Evolutionary conservation across 208 protist genomes (phyloP).

Genomic region (Trypanosoma cruzi): DNA sequence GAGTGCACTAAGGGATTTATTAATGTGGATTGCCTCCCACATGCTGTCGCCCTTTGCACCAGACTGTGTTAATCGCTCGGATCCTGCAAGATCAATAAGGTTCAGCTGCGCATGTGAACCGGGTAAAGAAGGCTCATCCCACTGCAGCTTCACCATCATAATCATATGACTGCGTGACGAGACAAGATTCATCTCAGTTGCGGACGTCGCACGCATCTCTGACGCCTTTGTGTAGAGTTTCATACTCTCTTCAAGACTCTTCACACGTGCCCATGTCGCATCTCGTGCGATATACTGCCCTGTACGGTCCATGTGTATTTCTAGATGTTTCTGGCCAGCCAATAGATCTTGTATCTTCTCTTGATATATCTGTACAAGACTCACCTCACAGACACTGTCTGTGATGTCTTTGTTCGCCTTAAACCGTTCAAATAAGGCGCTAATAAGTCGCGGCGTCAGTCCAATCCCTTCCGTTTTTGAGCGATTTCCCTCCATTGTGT

Average conservation of each 20-base stretch:
- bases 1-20: constrained; percentile 94
- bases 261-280: constrained; percentile 73
- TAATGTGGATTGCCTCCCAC: constrained; percentile 94
- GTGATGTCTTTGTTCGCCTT: constrained; percentile 65
- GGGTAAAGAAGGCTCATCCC: constrained; percentile 86
- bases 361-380: constrained; percentile 91
- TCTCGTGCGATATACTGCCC: constrained; percentile 89
- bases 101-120: constrained; percentile 90
- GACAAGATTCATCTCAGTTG: constrained; percentile 93
- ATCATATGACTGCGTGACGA: constrained; percentile 93
- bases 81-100: constrained; percentile 95
- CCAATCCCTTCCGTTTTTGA: constrained; percentile 38
- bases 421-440: constrained; percentile 74
- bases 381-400: constrained; percentile 70
- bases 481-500: constrained; percentile 87
- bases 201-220: constrained; percentile 69
- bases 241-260: constrained; percentile 76
- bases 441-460: constrained; percentile 81
- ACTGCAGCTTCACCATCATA: constrained; percentile 88
- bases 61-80: constrained; percentile 86
- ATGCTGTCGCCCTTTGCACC: constrained; percentile 84
- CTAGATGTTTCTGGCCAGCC: constrained; percentile 75
- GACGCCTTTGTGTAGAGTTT: constrained; percentile 72
- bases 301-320: constrained; percentile 89
- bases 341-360: constrained; percentile 90